Evolutionary conservation across 2,329 filamentous ascomycete species (phyloP).

Genomic region (Seiridium cupressi): DNA sequence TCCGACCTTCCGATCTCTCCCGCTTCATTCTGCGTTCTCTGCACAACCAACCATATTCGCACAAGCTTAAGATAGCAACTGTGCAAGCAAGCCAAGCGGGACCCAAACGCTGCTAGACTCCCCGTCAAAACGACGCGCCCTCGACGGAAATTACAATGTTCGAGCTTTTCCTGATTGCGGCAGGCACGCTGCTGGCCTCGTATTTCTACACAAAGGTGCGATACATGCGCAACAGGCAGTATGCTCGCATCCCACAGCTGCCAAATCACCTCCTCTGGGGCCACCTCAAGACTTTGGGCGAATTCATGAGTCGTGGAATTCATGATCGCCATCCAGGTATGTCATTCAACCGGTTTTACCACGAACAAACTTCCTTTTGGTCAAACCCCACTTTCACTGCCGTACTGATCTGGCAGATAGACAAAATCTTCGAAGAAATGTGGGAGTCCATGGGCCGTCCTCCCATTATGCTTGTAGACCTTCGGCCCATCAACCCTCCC

Average conservation of each 20-base stretch:
- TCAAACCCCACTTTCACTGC: background rate
- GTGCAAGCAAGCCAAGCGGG: too few relatives aligned
- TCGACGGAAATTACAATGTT: background rate
- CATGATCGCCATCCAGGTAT: background rate
- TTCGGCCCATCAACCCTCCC: constrained; percentile 30
- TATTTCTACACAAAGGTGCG: background rate
- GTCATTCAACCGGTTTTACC: background rate
- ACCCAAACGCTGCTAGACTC: too few relatives aligned
- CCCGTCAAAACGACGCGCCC: too few relatives aligned
- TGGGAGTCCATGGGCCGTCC: constrained; percentile 28
- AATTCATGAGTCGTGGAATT: background rate
- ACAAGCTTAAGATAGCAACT: too few relatives aligned
- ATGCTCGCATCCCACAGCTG: background rate
- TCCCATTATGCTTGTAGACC: constrained; percentile 30
- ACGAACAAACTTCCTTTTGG: background rate
- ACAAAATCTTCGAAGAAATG: constrained; percentile 20
- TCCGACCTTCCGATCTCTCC: too few relatives aligned
- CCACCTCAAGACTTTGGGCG: background rate
- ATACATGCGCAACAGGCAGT: background rate
- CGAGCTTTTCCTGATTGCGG: background rate
- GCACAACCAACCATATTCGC: too few relatives aligned
- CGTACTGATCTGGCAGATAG: background rate
- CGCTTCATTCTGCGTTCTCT: too few relatives aligned
- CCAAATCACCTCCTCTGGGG: background rate
- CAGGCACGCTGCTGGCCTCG: background rate